phyloP scores from a whole-genome alignment of 148 eudicot species.

The Hydrangea macrophylla region DNA sequence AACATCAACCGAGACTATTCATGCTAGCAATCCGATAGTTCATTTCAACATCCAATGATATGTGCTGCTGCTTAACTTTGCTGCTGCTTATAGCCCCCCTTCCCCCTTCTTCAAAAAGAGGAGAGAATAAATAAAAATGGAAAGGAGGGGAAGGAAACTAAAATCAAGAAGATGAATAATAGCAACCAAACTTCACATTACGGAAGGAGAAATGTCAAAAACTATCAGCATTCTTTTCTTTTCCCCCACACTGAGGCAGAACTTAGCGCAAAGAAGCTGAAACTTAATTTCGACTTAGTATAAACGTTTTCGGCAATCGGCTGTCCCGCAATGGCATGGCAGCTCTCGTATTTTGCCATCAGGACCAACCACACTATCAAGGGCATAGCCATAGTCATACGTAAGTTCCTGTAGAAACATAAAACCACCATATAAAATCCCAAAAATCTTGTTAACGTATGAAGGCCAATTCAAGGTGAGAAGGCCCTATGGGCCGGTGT shows the following conservation, averaged over 20 bases:
- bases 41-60: too few relatives aligned
- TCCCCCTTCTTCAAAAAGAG: too few relatives aligned
- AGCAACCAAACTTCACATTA: too few relatives aligned
- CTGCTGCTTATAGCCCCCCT: too few relatives aligned
- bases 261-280: slow-evolving; percentile 8
- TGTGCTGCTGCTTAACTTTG: too few relatives aligned
- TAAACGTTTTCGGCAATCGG: slow-evolving; percentile 44
- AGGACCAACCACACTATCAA: slow-evolving; percentile 39
- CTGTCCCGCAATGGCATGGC: slow-evolving; percentile 46
- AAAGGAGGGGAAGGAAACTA: too few relatives aligned
- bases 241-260: not conserved
- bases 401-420: slow-evolving; percentile 37
- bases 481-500: not conserved
- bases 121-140: too few relatives aligned
- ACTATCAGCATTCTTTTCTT: not conserved
- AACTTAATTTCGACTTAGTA: slow-evolving; percentile 11
- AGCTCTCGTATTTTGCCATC: slow-evolving; percentile 43
- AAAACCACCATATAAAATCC: not conserved
- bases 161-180: too few relatives aligned
- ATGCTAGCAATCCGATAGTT: too few relatives aligned
- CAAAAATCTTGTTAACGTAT: not conserved
- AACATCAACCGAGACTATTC: too few relatives aligned
- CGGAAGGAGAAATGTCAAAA: too few relatives aligned
- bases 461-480: not conserved
- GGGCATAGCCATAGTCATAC: slow-evolving; percentile 44